Percentiles rank a stretch among this genome's conserved stretches.
Evolutionary conservation across 1,284 basidiomycete species (phyloP).

Genomic region (Hymenochaete sp.): DNA sequence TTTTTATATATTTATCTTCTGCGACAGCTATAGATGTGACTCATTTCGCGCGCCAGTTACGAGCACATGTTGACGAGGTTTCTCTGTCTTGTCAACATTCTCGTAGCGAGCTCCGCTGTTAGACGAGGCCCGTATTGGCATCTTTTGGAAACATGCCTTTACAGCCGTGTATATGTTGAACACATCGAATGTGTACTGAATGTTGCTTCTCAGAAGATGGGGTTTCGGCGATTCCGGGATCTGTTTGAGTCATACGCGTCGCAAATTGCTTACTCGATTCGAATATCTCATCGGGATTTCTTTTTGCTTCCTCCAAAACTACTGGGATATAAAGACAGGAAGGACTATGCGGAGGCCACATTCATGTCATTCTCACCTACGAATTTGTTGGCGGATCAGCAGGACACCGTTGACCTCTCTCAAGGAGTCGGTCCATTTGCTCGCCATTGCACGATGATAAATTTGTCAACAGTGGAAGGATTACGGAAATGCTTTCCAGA

Average conservation of each 20-base stretch:
- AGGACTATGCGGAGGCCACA: slow-evolving; percentile 50
- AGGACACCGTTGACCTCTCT: slow-evolving; percentile 23
- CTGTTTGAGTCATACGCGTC: slow-evolving; percentile 77
- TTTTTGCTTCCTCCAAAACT: slow-evolving; percentile 60
- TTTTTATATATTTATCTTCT: slow-evolving; percentile 3
- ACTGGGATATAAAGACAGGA: slow-evolving; percentile 59
- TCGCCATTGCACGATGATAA: slow-evolving; percentile 56
- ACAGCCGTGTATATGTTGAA: slow-evolving; percentile 37
- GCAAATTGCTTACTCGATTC: slow-evolving; percentile 64
- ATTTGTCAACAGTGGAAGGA: slow-evolving; percentile 44
- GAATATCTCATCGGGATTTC: slow-evolving; percentile 44
- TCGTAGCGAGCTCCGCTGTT: slow-evolving; percentile 71
- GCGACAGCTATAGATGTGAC: slow-evolving; percentile 1
- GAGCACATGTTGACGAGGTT: slow-evolving; percentile 77
- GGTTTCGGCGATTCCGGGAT: slow-evolving; percentile 51
- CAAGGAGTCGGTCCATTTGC: slow-evolving; percentile 44
- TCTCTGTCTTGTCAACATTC: slow-evolving; percentile 74
- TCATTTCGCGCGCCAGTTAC: slow-evolving; percentile 35
- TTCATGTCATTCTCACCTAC: slow-evolving; percentile 57
- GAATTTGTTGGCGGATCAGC: slow-evolving; percentile 38
- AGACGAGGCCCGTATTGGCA: slow-evolving; percentile 88
- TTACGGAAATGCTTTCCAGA: slow-evolving; percentile 62
- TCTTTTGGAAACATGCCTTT: slow-evolving; percentile 63
- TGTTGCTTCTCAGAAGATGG: slow-evolving; percentile 60
- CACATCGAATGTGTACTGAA: slow-evolving; percentile 62